Conservation (phyloP, 2,329 filamentous ascomycete species). For the Aspergillus puulaauensis region DNA sequence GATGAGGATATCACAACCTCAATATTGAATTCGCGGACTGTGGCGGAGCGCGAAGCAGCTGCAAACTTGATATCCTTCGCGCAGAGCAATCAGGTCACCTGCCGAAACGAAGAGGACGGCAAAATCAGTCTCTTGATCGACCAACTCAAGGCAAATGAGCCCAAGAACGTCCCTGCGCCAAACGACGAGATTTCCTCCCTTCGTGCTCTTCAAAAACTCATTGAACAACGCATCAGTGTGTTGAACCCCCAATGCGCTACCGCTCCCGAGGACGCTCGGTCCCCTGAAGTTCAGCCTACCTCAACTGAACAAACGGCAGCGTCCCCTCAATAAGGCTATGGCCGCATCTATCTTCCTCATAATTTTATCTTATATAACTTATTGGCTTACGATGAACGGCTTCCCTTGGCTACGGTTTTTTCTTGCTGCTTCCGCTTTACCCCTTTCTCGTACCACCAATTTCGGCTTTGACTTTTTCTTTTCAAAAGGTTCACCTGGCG, state of each 20-base stretch:
- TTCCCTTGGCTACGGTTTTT: slow-evolving; percentile 3
- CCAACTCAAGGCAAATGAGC: slow-evolving; percentile 28
- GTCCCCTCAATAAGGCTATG: background rate
- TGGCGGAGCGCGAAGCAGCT: slow-evolving; percentile 32
- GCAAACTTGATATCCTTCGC: slow-evolving; percentile 33
- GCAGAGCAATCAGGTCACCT: slow-evolving; percentile 13
- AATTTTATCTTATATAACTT: background rate
- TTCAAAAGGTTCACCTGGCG: slow-evolving; percentile 7
- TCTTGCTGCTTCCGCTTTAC: background rate
- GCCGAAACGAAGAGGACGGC: slow-evolving; percentile 14
- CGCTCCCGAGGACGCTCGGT: slow-evolving; percentile 5
- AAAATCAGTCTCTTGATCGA: slow-evolving; percentile 31
- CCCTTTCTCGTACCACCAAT: background rate
- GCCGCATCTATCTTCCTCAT: background rate
- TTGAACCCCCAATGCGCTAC: slow-evolving; percentile 9
- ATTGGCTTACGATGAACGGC: slow-evolving; percentile 3
- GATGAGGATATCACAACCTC: slow-evolving; percentile 20
- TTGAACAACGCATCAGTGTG: slow-evolving; percentile 29
- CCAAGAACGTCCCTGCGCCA: slow-evolving; percentile 24
- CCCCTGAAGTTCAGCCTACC: background rate
- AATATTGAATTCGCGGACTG: slow-evolving; percentile 26
- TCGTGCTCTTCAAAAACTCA: slow-evolving; percentile 29
- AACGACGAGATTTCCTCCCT: slow-evolving; percentile 32
- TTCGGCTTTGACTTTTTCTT: slow-evolving; percentile 7
- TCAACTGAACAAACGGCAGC: background rate